phyloP scores from a whole-genome alignment of 331 rosid species.

The Arachis monticola region DNA sequence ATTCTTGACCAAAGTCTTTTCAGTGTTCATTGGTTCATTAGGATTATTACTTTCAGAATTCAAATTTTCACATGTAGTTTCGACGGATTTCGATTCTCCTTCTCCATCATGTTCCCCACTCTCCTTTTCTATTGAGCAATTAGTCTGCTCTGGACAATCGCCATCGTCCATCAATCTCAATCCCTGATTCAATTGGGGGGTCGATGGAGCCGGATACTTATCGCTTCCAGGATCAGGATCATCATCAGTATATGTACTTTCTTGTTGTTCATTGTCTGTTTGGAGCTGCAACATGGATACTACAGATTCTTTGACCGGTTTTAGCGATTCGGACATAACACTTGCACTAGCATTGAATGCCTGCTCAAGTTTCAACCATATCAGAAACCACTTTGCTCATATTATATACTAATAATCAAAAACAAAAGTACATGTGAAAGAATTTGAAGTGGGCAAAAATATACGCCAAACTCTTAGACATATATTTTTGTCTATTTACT shows the following conservation, averaged over 20 bases:
- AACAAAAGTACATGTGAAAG: too few species aligned
- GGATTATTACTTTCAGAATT: conserved; percentile 52
- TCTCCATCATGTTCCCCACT: conserved; percentile 73
- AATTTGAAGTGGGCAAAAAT: too few species aligned
- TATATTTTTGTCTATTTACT: too few species aligned
- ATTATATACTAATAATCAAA: conserved; percentile 25
- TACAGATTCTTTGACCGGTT: conserved; percentile 66
- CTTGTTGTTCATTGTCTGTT: conserved; percentile 47
- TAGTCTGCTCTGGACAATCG: conserved; percentile 88
- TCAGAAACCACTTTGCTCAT: conserved; percentile 45
- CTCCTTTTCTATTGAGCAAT: conserved; percentile 72
- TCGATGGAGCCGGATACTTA: conserved; percentile 93
- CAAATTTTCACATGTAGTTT: conserved; percentile 58
- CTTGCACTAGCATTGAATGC: conserved; percentile 80
- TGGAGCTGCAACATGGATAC: conserved; percentile 63
- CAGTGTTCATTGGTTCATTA: conserved; percentile 47
- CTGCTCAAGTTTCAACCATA: conserved; percentile 56
- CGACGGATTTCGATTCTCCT: conserved; percentile 78
- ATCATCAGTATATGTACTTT: conserved; percentile 42
- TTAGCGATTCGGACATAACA: conserved; percentile 52
- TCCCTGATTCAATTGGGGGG: conserved; percentile 81
- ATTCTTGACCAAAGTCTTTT: conserved; percentile 46
- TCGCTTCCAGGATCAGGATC: conserved; percentile 67
- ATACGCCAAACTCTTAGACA: too few species aligned
- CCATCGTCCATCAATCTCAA: conserved; percentile 70